A percentile compares a stretch with the other conserved stretches of the same genome.
These are phyloP conservation scores for Astragalus membranaceus DNA, from an alignment of 306 rosid species.

Conservation along the genomic window DNA sequence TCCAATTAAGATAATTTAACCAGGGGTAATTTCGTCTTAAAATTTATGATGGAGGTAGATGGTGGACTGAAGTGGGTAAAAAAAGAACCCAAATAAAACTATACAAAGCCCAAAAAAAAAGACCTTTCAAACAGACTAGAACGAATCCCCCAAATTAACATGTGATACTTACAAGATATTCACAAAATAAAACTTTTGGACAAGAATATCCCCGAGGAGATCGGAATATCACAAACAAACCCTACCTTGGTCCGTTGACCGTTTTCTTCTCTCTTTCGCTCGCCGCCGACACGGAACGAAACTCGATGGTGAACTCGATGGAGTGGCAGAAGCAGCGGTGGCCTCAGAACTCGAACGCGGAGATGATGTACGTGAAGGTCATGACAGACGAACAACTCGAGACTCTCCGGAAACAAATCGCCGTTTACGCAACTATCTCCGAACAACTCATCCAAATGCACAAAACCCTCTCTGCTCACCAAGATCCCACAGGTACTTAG, in stretches of 20 bases:
- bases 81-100: no score
- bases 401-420: conserved; percentile 74
- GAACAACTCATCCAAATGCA: conserved; percentile 69
- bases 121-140: no score
- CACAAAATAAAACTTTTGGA: no score
- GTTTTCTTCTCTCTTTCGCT: background rate
- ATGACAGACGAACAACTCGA: conserved; percentile 86
- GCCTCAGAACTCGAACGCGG: conserved; percentile 13
- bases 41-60: no score
- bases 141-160: no score
- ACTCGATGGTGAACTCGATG: conserved; percentile 21
- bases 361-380: conserved; percentile 51
- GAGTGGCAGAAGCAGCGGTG: conserved; percentile 21
- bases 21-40: no score
- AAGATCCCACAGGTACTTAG: conserved; percentile 47
- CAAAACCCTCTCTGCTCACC: conserved; percentile 53
- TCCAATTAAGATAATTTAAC: no score
- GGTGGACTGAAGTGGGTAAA: no score
- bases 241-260: background rate
- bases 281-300: conserved; percentile 1
- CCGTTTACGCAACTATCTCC: conserved; percentile 57
- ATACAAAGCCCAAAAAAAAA: no score
- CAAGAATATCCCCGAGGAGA: no score
- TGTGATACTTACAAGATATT: no score
- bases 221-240: no score